Evolutionary conservation across 371 early-diverging fungal species (phyloP).

Genomic region (Rhizopus delemar): DNA sequence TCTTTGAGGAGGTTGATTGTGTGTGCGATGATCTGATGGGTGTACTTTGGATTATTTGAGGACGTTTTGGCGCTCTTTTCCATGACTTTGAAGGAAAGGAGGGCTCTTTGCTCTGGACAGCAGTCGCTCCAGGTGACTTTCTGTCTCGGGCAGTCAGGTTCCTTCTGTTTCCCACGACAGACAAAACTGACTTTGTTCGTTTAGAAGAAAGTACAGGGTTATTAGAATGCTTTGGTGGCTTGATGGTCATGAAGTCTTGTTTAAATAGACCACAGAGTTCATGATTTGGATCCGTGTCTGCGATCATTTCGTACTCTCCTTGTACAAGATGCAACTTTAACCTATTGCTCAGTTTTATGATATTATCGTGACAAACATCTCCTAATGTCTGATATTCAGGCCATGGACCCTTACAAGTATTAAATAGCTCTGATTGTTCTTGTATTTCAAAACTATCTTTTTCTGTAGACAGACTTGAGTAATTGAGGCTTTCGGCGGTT

Average conservation of each 20-base stretch:
- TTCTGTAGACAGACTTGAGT: too few relatives aligned
- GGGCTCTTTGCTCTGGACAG: too few relatives aligned
- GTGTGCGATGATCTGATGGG: not conserved
- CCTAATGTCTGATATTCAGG: constrained; percentile 19
- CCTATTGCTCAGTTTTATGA: constrained; percentile 23
- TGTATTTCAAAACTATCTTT: not conserved
- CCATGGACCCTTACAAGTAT: constrained; percentile 24
- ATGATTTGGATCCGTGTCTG: constrained; percentile 18
- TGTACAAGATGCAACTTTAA: constrained; percentile 29
- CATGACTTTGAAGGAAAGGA: not conserved
- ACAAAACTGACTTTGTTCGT: constrained; percentile 11
- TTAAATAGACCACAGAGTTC: constrained; percentile 18
- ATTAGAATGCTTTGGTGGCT: not conserved
- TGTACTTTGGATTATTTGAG: not conserved
- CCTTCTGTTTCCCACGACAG: constrained; percentile 25
- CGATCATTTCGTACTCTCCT: constrained; percentile 33
- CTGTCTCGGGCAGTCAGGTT: constrained; percentile 9
- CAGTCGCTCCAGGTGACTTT: not conserved
- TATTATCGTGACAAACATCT: constrained; percentile 24
- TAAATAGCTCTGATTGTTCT: constrained; percentile 9
- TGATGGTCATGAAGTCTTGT: constrained; percentile 12
- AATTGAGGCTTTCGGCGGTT: too few relatives aligned
- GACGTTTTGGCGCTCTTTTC: constrained; percentile 8
- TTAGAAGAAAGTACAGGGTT: constrained; percentile 2
- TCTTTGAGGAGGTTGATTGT: not conserved